phyloP scores from a whole-genome alignment of 2,329 filamentous ascomycete species.

The Fusarium oxysporum region DNA sequence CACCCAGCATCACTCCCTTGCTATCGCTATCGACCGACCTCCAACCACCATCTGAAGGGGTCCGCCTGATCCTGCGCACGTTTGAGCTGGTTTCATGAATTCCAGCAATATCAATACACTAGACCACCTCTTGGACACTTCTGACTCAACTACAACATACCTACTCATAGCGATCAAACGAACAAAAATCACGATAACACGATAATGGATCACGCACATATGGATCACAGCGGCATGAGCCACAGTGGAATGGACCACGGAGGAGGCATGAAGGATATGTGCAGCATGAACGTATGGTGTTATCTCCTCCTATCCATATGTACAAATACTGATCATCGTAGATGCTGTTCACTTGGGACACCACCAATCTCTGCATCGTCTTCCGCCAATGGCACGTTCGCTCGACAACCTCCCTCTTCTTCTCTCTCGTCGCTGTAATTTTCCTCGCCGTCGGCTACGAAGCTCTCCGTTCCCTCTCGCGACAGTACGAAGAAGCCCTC shows the following conservation, averaged over 20 bases:
- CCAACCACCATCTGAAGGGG: not conserved
- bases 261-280: slow-evolving; percentile 73
- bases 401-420: slow-evolving; percentile 77
- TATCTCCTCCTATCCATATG: not conserved
- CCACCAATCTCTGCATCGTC: slow-evolving; percentile 93
- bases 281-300: slow-evolving; percentile 86
- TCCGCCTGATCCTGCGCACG: slow-evolving; percentile 48
- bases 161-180: not conserved
- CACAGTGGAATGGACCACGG: slow-evolving; percentile 57
- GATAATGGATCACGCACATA: slow-evolving; percentile 58
- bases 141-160: not conserved
- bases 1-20: slow-evolving; percentile 13
- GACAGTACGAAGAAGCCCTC: slow-evolving; percentile 77
- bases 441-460: slow-evolving; percentile 93
- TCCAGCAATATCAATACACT: slow-evolving; percentile 5
- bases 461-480: slow-evolving; percentile 79
- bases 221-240: slow-evolving; percentile 58
- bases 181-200: not conserved
- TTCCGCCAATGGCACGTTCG: slow-evolving; percentile 92
- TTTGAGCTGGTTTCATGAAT: slow-evolving; percentile 55
- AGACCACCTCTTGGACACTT: not conserved
- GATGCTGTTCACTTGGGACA: slow-evolving; percentile 99
- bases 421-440: slow-evolving; percentile 86
- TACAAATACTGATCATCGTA: slow-evolving; percentile 53
- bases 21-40: slow-evolving; percentile 22